Evolutionary conservation across 495 filamentous ascomycete genomes (phyloP), one percentile per base, ranked within the genome.

Genomic region (Penicillium antarcticum): DNA sequence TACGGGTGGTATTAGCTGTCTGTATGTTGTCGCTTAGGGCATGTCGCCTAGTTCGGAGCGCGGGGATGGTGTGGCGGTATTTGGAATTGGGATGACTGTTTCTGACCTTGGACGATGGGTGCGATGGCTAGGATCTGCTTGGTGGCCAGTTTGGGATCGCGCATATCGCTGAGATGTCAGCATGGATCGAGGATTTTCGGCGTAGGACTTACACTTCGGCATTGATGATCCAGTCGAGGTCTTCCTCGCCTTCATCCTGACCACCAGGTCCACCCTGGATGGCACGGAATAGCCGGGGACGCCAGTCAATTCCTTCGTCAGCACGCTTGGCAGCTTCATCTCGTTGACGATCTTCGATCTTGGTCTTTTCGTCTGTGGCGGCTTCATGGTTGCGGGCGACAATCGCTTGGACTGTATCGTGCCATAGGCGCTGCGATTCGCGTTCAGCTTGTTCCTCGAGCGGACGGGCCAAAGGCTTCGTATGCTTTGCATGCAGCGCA

Each of bases 151-250:
- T 91, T 75, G 0, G 88, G 83, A 13, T 89, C 83, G 34, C 79
- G 68, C 32, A 78, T 76, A 47, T 88, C 82, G 53, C 91, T 94
- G 58, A 69, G 67, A 18, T 3, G 37, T 41, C 8, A 49, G 29
- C 13, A 17, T 21, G 4, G 26, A 29, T 7, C 26, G 26, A 4
- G 9, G 26, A 6, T 48, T n/a, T 7, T 38, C 16, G 23, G 39
- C 29, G 34, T 47, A 16, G 23, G 23, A 70, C 86, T 71, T 72
- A 97, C 90, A 97, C 83, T 52, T 86, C 74, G 11, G 95, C 87
- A 63, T 91, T 87, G 60, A 99, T 86, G 59, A 97, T 90, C 89
- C 89, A 99, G 67, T 99, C 95, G 18, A 99, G 74, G 50, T 87
- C 86, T 55, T 86, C 84, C 60, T 96, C 90, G 14, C 91, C 92